Base-by-base conservation (phyloP, 768 basidiomycete genomes). In the Mycena haematopus region DNA sequence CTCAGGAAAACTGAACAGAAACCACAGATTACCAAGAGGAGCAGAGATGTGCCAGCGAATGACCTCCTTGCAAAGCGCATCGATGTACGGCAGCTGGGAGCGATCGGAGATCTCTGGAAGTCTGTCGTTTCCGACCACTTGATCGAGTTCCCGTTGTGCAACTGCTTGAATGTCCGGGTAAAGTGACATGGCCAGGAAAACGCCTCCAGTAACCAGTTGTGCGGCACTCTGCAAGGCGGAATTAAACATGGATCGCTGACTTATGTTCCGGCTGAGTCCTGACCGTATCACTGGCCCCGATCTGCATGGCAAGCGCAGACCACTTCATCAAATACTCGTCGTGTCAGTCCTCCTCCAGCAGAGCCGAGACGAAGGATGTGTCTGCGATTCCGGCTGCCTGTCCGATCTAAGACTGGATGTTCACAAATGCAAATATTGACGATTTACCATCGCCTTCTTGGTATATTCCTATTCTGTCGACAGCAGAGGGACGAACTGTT, bases 91-190 rank as follows among this genome's bases (percentile, higher is more conserved):
- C 3, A 73, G 56, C n/a, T 36, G n/a, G 9, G 35, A 38, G 17
- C 60, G 31, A 33, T 73, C 72, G 7, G 53, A 59, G 9, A 70
- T 29, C 10, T 51, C 63, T 0, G 73, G 73, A 17, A 74, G 64
- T 15, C 71, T 45, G 21, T 66, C 73, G 21, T 66, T 68, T 36
- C 75, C 76, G 15, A 79, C 14, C 3, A 77, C 63, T 2, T 52
- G 58, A 56, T 78, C 78, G 22, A 80, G 44, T 58, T 79, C 75
- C 33, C 71, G 65, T 44, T 79, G 78, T 2, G 77, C 75, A 15
- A 67, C 38, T 8, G 19, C 47, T 57, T 79, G 79, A 3, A 75
- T 71, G 7, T 73, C 71, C 82, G 46, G 51, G 42, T 60, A 19
- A 73, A 74, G 45, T 66, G 60, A 52, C 74, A 72, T 60, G 45